These are phyloP conservation scores for Rosa persica DNA, from an alignment of 306 rosid genomes.

Conservation along the genomic window DNA sequence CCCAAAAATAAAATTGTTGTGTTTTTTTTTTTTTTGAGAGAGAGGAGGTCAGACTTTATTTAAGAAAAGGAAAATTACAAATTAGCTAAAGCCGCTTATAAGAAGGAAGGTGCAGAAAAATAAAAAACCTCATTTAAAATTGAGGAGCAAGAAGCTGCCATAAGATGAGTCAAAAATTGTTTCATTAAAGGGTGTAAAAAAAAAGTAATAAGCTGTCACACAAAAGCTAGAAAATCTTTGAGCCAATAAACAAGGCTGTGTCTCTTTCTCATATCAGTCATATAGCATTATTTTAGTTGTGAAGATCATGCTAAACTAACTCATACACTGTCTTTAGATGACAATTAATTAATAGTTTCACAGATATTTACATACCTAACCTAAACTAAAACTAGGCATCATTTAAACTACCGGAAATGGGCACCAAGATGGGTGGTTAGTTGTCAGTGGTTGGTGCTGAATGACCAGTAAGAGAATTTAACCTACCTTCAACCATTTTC, in stretches of 20 bases:
- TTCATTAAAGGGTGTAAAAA: not conserved
- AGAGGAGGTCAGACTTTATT: too few relatives aligned
- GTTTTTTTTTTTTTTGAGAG: too few relatives aligned
- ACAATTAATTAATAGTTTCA: not conserved
- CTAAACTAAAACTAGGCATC: not conserved
- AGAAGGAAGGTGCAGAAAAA: too few relatives aligned
- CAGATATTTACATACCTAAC: not conserved
- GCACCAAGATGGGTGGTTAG: not conserved
- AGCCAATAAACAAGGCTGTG: not conserved
- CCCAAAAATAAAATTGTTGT: too few relatives aligned
- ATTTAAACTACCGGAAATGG: not conserved
- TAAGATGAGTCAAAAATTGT: too few relatives aligned
- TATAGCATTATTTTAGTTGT: not conserved
- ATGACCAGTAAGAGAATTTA: constrained; percentile 18
- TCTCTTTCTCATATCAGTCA: not conserved
- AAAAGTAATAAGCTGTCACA: not conserved
- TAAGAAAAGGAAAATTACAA: too few relatives aligned
- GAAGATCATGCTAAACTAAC: not conserved
- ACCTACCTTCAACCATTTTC: constrained; percentile 95
- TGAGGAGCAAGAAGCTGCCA: too few relatives aligned
- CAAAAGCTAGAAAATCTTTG: not conserved
- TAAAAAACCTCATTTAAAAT: too few relatives aligned
- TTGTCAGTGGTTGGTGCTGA: constrained; percentile 27
- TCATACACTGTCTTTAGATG: not conserved
- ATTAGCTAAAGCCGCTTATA: too few relatives aligned